Conservation (phyloP, 2,329 filamentous ascomycete species). For the Sarocladium brachiariae region DNA sequence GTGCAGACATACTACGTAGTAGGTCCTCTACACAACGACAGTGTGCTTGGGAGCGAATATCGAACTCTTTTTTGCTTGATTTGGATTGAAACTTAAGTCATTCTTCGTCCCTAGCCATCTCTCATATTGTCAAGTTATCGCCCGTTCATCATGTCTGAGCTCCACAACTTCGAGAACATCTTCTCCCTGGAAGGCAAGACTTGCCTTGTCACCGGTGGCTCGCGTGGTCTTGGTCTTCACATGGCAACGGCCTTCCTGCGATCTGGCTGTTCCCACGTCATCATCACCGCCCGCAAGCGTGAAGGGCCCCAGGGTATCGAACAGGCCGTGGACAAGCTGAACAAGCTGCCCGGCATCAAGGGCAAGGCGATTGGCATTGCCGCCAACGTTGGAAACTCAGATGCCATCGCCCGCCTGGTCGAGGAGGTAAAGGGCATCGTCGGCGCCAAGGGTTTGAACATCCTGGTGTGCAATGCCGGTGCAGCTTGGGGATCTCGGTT, state of each 20-base stretch:
- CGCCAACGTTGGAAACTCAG: constrained; percentile 55
- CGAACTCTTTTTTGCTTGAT: background rate
- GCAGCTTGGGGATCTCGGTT: constrained; percentile 64
- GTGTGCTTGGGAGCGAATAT: too few species aligned
- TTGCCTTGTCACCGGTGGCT: constrained; percentile 42
- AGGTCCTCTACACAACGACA: too few species aligned
- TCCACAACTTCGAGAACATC: constrained; percentile 20
- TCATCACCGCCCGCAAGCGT: constrained; percentile 67
- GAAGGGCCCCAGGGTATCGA: constrained; percentile 47
- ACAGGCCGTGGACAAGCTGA: constrained; percentile 58
- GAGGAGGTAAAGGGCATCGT: constrained; percentile 46
- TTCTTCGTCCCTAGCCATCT: background rate
- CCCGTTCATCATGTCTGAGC: constrained; percentile 24
- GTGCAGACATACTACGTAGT: too few species aligned
- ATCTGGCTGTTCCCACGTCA: constrained; percentile 62
- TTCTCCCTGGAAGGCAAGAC: constrained; percentile 31
- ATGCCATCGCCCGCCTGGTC: constrained; percentile 55
- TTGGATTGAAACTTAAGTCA: background rate
- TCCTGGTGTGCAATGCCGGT: constrained; percentile 65
- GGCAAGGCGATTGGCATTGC: constrained; percentile 57
- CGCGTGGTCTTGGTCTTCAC: constrained; percentile 49
- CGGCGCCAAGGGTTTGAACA: constrained; percentile 53
- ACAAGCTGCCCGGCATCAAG: constrained; percentile 50
- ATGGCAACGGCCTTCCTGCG: constrained; percentile 61
- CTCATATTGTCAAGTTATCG: too few species aligned